Evolutionary conservation across 2,329 filamentous ascomycete genomes (phyloP).

Genomic region (Fusarium gaditjirri): DNA sequence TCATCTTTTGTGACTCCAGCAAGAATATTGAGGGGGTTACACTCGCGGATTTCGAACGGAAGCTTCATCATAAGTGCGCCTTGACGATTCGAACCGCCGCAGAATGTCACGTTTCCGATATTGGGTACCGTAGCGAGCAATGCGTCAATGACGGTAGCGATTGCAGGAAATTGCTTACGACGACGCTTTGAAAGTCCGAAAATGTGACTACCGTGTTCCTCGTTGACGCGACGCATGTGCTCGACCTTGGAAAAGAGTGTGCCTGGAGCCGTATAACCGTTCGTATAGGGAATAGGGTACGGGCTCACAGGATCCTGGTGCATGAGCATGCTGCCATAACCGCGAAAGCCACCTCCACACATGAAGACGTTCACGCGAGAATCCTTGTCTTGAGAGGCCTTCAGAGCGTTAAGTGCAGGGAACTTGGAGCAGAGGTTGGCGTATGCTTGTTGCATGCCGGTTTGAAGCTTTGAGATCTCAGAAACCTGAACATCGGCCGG

Average conservation of each 20-base stretch:
- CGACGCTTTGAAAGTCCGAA: conserved; percentile 85
- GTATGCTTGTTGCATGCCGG: conserved; percentile 70
- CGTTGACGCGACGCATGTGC: conserved; percentile 63
- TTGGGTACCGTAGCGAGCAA: conserved; percentile 75
- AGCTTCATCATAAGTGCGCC: conserved; percentile 82
- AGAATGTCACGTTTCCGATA: conserved; percentile 82
- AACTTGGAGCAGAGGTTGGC: conserved; percentile 60
- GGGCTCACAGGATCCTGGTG: conserved; percentile 76
- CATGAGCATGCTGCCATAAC: conserved; percentile 92
- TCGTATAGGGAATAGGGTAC: conserved; percentile 86
- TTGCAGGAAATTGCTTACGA: conserved; percentile 84
- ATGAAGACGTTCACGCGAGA: conserved; percentile 78
- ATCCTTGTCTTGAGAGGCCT: conserved; percentile 49
- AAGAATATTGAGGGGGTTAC: conserved; percentile 68
- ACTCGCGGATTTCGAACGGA: conserved; percentile 65
- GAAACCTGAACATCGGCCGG: conserved; percentile 54
- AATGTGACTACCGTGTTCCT: conserved; percentile 63
- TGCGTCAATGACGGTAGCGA: conserved; percentile 81
- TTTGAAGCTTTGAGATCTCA: conserved; percentile 65
- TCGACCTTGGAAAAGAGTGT: conserved; percentile 67
- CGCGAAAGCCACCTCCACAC: conserved; percentile 89
- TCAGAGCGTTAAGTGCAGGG: conserved; percentile 57
- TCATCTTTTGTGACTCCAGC: conserved; percentile 43
- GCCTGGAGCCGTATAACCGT: conserved; percentile 76
- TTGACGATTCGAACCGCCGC: conserved; percentile 87